Evolutionary conservation across 2,329 filamentous ascomycete species (phyloP).

Genomic region (Apiospora malaysiana): DNA sequence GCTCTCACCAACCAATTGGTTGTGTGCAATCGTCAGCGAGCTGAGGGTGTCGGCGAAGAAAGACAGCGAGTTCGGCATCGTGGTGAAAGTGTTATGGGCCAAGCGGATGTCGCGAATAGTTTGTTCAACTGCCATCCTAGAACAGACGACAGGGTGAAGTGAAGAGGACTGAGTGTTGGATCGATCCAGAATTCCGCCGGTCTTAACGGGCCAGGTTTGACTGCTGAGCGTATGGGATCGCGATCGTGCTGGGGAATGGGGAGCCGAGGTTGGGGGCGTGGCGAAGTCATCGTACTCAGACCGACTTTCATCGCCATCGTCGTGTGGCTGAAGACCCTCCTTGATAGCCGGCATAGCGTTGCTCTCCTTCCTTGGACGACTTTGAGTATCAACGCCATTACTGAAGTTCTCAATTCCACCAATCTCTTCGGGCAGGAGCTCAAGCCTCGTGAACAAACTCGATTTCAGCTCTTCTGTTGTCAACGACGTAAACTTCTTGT

Average conservation of each 20-base stretch:
- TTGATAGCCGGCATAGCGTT: conserved; percentile 37
- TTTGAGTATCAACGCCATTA: conserved; percentile 36
- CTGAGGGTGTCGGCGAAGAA: conserved; percentile 75
- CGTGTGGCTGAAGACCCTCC: not conserved
- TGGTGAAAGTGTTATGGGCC: conserved; percentile 76
- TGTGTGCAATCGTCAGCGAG: conserved; percentile 76
- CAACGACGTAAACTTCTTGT: conserved; percentile 85
- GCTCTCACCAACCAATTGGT: conserved; percentile 68
- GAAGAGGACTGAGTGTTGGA: conserved; percentile 69
- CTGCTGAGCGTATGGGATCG: conserved; percentile 55
- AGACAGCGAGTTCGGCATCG: conserved; percentile 72
- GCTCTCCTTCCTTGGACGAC: conserved; percentile 28
- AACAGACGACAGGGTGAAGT: conserved; percentile 63
- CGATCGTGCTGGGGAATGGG: conserved; percentile 54
- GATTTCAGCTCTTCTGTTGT: conserved; percentile 82
- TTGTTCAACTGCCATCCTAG: conserved; percentile 58
- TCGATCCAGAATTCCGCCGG: conserved; percentile 71
- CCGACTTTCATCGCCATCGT: conserved; percentile 47
- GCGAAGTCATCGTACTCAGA: conserved; percentile 63
- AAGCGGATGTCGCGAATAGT: conserved; percentile 67
- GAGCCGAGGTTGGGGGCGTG: conserved; percentile 61
- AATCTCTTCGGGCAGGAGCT: conserved; percentile 52
- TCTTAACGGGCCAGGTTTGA: conserved; percentile 60
- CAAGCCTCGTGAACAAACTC: conserved; percentile 69
- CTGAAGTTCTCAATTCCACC: conserved; percentile 33